These are phyloP conservation scores for Hawksworthiomyces lignivorus DNA, from an alignment of 2,329 filamentous ascomycete genomes.

Conservation along the genomic window DNA sequence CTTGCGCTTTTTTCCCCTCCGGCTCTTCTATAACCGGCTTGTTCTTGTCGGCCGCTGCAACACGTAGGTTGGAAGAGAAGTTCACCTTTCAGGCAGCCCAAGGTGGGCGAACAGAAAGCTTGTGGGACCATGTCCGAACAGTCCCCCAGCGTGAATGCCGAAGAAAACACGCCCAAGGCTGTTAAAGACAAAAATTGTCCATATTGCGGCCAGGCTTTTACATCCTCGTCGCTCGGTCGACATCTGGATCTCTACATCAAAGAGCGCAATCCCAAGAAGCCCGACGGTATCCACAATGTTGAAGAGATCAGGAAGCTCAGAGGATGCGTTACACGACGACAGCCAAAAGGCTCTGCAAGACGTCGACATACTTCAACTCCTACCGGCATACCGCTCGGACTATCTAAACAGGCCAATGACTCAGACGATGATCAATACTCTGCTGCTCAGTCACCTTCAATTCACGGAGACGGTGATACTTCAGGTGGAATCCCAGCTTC, in stretches of 20 bases:
- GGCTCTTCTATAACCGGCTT: no score
- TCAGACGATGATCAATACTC: constrained; percentile 32
- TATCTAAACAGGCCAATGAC: constrained; percentile 31
- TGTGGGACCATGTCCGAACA: constrained; percentile 20
- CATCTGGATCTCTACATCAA: constrained; percentile 94
- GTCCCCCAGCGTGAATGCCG: constrained; percentile 13
- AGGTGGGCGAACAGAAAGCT: not conserved
- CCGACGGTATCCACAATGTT: constrained; percentile 84
- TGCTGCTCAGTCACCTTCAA: constrained; percentile 26
- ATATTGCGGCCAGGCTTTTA: constrained; percentile 84
- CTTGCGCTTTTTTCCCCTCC: no score
- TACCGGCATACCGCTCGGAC: constrained; percentile 39
- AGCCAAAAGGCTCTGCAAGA: constrained; percentile 59
- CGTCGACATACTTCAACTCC: constrained; percentile 57
- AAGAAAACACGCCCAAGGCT: constrained; percentile 36
- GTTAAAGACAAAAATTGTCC: constrained; percentile 82
- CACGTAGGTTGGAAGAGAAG: no score
- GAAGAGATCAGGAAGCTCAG: constrained; percentile 80
- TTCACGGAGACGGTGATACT: constrained; percentile 35
- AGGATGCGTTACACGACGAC: constrained; percentile 77
- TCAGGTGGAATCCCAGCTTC: constrained; percentile 41
- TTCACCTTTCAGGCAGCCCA: no score
- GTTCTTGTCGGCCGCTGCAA: no score
- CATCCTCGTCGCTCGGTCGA: constrained; percentile 84
- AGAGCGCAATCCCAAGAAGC: constrained; percentile 79